phyloP scores from a whole-genome alignment of 2,329 filamentous ascomycete species.

The Penicillium sp. region DNA sequence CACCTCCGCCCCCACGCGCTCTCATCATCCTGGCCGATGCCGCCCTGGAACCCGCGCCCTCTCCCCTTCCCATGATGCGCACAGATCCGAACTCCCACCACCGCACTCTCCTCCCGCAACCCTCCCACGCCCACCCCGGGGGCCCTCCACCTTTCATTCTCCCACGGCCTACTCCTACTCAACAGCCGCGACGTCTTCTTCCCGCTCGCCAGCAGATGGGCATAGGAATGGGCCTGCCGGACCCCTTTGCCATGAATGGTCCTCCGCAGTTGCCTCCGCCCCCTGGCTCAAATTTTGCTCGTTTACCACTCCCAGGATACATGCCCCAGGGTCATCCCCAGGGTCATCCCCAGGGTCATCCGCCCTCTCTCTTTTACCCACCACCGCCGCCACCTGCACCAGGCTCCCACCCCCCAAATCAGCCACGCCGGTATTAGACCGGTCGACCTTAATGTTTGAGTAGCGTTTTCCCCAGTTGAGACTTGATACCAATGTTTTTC shows the following conservation, averaged over 20 bases:
- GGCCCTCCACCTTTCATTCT: conserved; percentile 23
- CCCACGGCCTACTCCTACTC: conserved; percentile 25
- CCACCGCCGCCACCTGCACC: conserved; percentile 14
- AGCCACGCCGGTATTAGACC: conserved; percentile 17
- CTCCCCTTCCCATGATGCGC: conserved; percentile 44
- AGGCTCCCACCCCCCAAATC: conserved; percentile 10
- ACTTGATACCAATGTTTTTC: conserved; percentile 12
- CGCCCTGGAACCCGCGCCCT: conserved; percentile 18
- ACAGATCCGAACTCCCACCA: conserved; percentile 42
- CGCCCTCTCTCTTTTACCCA: conserved; percentile 17
- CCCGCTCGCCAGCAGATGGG: conserved; percentile 36
- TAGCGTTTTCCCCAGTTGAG: conserved; percentile 9
- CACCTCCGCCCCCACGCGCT: conserved; percentile 25
- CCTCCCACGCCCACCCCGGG: conserved; percentile 11
- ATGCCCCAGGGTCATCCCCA: conserved; percentile 15
- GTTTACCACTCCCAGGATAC: conserved; percentile 31
- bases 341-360: conserved; percentile 6
- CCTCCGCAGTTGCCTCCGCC: conserved; percentile 42
- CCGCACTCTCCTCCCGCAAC: conserved; percentile 31
- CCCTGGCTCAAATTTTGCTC: conserved; percentile 38
- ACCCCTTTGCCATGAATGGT: conserved; percentile 37
- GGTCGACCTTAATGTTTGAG: conserved; percentile 4
- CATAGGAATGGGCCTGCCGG: conserved; percentile 33
- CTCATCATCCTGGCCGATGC: conserved; percentile 38
- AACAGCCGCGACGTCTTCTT: conserved; percentile 37